phyloP scores from a whole-genome alignment of 2,329 filamentous ascomycete genomes.

The Fusarium musae region DNA sequence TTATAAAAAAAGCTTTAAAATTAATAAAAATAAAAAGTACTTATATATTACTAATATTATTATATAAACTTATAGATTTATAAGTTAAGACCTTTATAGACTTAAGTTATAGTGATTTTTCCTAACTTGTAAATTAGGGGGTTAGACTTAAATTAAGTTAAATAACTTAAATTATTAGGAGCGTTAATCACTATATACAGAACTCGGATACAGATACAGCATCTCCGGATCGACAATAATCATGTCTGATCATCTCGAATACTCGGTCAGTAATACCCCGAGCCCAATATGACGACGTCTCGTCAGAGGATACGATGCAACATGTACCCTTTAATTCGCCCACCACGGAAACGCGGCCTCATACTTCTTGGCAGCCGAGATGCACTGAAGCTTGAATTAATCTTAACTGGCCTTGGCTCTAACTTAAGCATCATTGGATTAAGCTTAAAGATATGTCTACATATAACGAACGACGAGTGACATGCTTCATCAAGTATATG shows the following conservation, averaged over 20 bases:
- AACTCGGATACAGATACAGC: neutral
- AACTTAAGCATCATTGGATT: slow-evolving; percentile 2
- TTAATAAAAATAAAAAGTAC: too few species aligned
- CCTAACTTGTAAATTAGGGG: too few species aligned
- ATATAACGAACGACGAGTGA: neutral
- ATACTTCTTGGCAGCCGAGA: slow-evolving; percentile 4
- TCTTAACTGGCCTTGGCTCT: neutral
- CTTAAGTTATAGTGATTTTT: too few species aligned
- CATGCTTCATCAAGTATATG: neutral
- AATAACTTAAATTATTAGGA: too few species aligned
- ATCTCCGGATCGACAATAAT: neutral
- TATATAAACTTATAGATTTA: too few species aligned
- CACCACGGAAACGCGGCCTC: slow-evolving; percentile 4
- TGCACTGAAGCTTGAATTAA: neutral
- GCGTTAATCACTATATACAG: too few species aligned
- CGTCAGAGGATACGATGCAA: neutral
- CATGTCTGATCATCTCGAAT: neutral
- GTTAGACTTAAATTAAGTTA: too few species aligned
- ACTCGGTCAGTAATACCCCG: neutral
- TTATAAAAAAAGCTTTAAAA: too few species aligned
- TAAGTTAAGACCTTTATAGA: too few species aligned
- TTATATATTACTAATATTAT: too few species aligned
- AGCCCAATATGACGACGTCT: neutral
- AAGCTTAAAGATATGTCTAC: slow-evolving; percentile 1
- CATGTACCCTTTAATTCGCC: slow-evolving; percentile 17